Base-by-base conservation (phyloP, 1,284 basidiomycete species). In the Moesziomyces sp. region DNA sequence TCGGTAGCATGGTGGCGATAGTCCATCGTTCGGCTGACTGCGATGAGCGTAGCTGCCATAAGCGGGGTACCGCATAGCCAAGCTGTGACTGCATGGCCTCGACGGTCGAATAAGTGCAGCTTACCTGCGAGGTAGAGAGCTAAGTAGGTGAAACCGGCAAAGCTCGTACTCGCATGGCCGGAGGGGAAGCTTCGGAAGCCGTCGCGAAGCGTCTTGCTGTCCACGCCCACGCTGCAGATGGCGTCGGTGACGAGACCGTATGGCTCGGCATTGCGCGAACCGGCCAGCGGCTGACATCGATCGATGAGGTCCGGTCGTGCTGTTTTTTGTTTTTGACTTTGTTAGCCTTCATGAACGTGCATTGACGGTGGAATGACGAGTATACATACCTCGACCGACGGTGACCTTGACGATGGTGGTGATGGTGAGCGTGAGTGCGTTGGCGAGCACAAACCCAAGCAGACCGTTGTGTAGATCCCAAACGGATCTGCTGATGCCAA, bases 161-260 rank as follows among this genome's bases (percentile, higher is more conserved):
- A 98, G 0, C 93, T 92, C 53, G 95, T 92, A 79, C 92, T 93
- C 0, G 93, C 90, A 85, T 98, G 96, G 0, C 96, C 96, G 52
- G 92, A 94, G 5, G 93, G 93, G 85, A 99, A 97, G 81, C 92
- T 94, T 77, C 93, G 89, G 87, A 94, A 98, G 0, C 95, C 95
- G 50, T 78, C 77, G 3, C 51, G 47, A 19, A 84, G 52, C 6
- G 38, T 58, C 47, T 57, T 54, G 24, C 54, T 42, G 38, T 49
- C n/a, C 0, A 66, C 44, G 2, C 55, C 46, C n/a, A 76, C 75
- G 13, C 92, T 93, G 85, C 96, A 99, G 56, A 97, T 91, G 1
- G 88, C 87, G 54, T 88, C 89, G 3, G 88, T 91, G 0, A 90
- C 90, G 11, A 98, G 87, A 0, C 92, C 92, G 68, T 89, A 94